A percentile compares a stretch with the other conserved stretches of the same genome.
Conservation (phyloP, 2,329 filamentous ascomycete species). For the Colletotrichum musicola region DNA sequence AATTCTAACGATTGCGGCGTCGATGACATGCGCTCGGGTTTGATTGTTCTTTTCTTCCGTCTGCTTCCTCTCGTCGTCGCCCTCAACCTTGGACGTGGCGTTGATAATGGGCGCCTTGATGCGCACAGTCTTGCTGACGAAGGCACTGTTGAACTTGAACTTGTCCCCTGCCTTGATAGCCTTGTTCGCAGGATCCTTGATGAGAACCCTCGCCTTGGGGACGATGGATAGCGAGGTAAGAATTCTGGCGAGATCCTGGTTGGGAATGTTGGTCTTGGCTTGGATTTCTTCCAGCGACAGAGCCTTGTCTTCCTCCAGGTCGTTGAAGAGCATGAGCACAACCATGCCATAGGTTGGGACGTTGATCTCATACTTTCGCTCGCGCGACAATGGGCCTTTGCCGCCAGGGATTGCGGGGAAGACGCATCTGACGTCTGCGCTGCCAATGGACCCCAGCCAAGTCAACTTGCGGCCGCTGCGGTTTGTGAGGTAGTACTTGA, state of each 20-base stretch:
- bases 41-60: conserved; percentile 84
- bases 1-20: conserved; percentile 83
- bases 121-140: conserved; percentile 84
- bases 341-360: conserved; percentile 95
- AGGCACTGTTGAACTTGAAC: conserved; percentile 86
- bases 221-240: conserved; percentile 86
- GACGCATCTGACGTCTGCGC: conserved; percentile 85
- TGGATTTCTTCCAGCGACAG: conserved; percentile 83
- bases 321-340: conserved; percentile 90
- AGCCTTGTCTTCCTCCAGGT: conserved; percentile 66
- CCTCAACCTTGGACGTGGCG: conserved; percentile 87
- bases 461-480: conserved; percentile 90
- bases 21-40: conserved; percentile 76
- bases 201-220: conserved; percentile 83
- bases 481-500: conserved; percentile 87
- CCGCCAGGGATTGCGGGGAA: conserved; percentile 82
- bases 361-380: conserved; percentile 88
- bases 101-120: conserved; percentile 91
- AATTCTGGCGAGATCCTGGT: conserved; percentile 79
- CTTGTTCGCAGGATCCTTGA: conserved; percentile 85
- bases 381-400: conserved; percentile 69
- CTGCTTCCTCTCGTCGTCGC: conserved; percentile 73
- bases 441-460: conserved; percentile 80
- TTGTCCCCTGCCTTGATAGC: conserved; percentile 80
- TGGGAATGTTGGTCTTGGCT: conserved; percentile 82